phyloP scores from a whole-genome alignment of 2,329 filamentous ascomycete genomes.

The Didymella pinodella region DNA sequence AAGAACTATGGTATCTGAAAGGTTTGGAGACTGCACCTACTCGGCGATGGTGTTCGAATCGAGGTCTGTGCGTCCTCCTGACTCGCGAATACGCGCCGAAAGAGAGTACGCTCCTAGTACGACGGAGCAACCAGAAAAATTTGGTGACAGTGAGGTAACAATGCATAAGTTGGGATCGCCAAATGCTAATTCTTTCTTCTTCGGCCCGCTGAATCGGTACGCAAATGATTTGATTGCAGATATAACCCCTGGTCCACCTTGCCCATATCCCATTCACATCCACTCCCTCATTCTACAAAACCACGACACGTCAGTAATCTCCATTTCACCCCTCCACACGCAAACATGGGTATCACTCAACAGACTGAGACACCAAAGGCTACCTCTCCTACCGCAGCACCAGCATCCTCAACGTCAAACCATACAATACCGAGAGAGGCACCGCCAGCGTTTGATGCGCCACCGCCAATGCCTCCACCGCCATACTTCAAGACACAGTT shows the following conservation, averaged over 20 bases:
- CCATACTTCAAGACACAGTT: slow-evolving; percentile 32
- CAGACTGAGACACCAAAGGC: background rate
- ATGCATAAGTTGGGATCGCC: background rate
- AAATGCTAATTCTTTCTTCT: slow-evolving; percentile 2
- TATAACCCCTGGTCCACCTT: slow-evolving; percentile 1
- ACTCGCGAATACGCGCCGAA: slow-evolving; percentile 12
- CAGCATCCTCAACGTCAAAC: background rate
- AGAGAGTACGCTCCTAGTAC: slow-evolving; percentile 14
- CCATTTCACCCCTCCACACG: background rate
- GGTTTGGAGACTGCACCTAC: background rate
- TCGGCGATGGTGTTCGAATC: background rate
- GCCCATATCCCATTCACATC: background rate
- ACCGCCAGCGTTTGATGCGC: background rate
- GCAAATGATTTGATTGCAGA: background rate
- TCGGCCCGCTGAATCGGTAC: background rate
- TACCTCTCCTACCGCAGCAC: background rate
- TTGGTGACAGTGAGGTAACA: slow-evolving; percentile 10
- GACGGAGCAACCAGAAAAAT: background rate
- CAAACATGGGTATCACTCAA: background rate
- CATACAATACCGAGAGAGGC: background rate
- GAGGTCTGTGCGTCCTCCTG: slow-evolving; percentile 1
- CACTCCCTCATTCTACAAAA: background rate
- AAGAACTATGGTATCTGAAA: background rate
- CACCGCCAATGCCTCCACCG: slow-evolving; percentile 28
- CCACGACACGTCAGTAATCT: background rate